A percentile compares a stretch with the other conserved stretches of the same genome.
These are phyloP conservation scores for Pseudonectria foliicola DNA, from an alignment of 2,329 filamentous ascomycete species.

Conservation along the genomic window DNA sequence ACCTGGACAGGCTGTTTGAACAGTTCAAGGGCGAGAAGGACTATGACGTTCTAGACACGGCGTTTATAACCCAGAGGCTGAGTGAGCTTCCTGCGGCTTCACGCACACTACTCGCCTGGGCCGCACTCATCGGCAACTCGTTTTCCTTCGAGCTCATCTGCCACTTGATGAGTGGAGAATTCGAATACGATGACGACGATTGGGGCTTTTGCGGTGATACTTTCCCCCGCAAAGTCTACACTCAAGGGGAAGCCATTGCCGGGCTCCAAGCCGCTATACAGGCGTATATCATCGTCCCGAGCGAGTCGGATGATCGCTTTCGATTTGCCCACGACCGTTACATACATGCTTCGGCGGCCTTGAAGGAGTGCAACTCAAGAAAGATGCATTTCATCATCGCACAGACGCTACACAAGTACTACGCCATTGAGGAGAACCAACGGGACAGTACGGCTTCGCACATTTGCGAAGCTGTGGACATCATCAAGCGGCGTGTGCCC, in stretches of 20 bases:
- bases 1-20: constrained; percentile 77
- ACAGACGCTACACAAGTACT: constrained; percentile 70
- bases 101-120: constrained; percentile 80
- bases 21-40: constrained; percentile 75
- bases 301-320: constrained; percentile 80
- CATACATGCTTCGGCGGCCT: constrained; percentile 61
- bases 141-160: constrained; percentile 81
- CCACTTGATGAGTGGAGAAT: constrained; percentile 68
- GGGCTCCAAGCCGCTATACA: constrained; percentile 79
- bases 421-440: constrained; percentile 50
- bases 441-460: constrained; percentile 73
- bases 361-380: constrained; percentile 61
- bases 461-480: constrained; percentile 67
- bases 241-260: constrained; percentile 61
- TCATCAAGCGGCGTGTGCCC: constrained; percentile 61
- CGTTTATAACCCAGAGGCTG: constrained; percentile 73
- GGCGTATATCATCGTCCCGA: constrained; percentile 72
- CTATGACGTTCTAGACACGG: constrained; percentile 71
- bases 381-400: constrained; percentile 92
- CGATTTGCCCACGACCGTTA: constrained; percentile 86
- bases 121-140: constrained; percentile 68
- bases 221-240: constrained; percentile 32
- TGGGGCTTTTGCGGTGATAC: constrained; percentile 22
- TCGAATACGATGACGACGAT: constrained; percentile 50
- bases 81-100: constrained; percentile 67